phyloP scores from a whole-genome alignment of 768 basidiomycete species.

The Gyrodon lividus region DNA sequence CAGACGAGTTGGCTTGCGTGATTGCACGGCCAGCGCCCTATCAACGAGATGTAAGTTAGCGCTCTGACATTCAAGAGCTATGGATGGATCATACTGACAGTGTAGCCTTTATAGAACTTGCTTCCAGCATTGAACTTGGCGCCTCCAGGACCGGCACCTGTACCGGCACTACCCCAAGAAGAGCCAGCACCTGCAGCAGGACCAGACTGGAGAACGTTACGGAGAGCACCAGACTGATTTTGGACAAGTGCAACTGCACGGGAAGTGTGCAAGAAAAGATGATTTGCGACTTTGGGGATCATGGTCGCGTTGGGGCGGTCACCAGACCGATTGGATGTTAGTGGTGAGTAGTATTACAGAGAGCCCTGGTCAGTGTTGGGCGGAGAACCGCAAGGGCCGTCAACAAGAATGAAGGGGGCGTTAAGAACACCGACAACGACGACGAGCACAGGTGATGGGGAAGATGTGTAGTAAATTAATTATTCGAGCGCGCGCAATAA shows the following conservation, averaged over 20 bases:
- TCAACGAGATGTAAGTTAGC: conserved; percentile 6
- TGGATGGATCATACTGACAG: conserved; percentile 41
- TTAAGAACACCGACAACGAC: background rate
- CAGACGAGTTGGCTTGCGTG: conserved; percentile 66
- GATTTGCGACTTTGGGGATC: conserved; percentile 84
- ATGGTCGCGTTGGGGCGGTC: conserved; percentile 37
- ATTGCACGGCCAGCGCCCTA: conserved; percentile 71
- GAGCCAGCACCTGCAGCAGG: conserved; percentile 46
- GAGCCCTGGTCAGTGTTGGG: conserved; percentile 1
- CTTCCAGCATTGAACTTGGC: conserved; percentile 71
- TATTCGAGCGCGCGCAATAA: conserved; percentile 5
- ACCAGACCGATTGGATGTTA: background rate
- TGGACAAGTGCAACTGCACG: conserved; percentile 77
- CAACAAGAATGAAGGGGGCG: too few species aligned
- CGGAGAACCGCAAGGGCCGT: conserved; percentile 3
- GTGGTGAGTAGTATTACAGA: conserved; percentile 7
- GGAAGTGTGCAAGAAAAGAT: conserved; percentile 70
- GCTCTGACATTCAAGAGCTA: background rate
- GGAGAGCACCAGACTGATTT: conserved; percentile 63
- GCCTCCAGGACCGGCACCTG: conserved; percentile 60
- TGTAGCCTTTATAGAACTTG: conserved; percentile 67
- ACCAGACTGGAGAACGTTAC: conserved; percentile 71
- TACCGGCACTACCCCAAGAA: conserved; percentile 53
- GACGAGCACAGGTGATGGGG: background rate
- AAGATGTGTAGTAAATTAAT: background rate